Evolutionary conservation across 2,329 filamentous ascomycete genomes (phyloP).

Genomic region (Xylaria sp.): DNA sequence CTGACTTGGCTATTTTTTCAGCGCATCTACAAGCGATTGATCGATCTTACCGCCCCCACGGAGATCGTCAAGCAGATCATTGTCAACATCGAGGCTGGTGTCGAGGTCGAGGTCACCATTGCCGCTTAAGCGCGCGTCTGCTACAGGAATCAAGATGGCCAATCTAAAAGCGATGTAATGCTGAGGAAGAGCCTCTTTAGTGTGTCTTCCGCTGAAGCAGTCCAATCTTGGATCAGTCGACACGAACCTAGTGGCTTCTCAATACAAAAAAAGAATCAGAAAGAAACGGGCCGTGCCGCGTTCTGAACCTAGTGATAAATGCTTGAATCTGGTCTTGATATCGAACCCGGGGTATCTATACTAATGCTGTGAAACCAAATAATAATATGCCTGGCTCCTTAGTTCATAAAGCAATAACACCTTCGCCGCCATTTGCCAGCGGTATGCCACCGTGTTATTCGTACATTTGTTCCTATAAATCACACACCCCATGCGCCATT

Average conservation of each 20-base stretch:
- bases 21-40: slow-evolving; percentile 97
- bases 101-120: slow-evolving; percentile 94
- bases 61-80: slow-evolving; percentile 98
- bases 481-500: slow-evolving; percentile 37
- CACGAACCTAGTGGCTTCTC: slow-evolving; percentile 4
- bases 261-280: slow-evolving; percentile 17
- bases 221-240: slow-evolving; percentile 12
- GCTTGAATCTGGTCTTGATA: background rate
- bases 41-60: slow-evolving; percentile 96
- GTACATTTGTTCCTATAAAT: slow-evolving; percentile 15
- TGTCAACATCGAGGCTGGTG: slow-evolving; percentile 94
- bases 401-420: slow-evolving; percentile 14
- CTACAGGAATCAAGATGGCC: slow-evolving; percentile 6
- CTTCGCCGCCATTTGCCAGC: slow-evolving; percentile 11
- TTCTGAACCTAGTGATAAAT: slow-evolving; percentile 4
- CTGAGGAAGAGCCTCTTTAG: slow-evolving; percentile 11
- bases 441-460: slow-evolving; percentile 10
- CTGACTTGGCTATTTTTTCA: slow-evolving; percentile 6
- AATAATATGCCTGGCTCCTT: slow-evolving; percentile 10
- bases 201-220: background rate
- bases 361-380: slow-evolving; percentile 22
- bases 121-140: slow-evolving; percentile 70
- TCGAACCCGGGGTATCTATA: slow-evolving; percentile 29
- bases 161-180: slow-evolving; percentile 15
- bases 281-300: background rate